Conservation (phyloP, 2,329 filamentous ascomycete genomes). For the Trichophyton equinum region DNA sequence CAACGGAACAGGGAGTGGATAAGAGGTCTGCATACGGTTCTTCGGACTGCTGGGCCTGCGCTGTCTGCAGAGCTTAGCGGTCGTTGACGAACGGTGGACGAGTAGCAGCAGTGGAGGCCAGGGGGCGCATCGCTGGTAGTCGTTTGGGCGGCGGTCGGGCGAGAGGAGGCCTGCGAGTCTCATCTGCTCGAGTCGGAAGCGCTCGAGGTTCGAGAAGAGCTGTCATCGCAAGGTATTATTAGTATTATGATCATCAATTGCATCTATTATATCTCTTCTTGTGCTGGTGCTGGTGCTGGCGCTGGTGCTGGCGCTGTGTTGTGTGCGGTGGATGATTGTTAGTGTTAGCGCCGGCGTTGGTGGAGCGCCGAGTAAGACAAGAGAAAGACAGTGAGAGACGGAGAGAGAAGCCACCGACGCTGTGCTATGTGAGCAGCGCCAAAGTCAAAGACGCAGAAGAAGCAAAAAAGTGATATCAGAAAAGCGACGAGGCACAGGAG, state of each 20-base stretch:
- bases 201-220: conserved; percentile 32
- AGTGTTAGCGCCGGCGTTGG: neutral
- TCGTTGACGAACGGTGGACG: conserved; percentile 1
- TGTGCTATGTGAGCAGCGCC: neutral
- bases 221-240: conserved; percentile 7
- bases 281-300: too few species aligned
- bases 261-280: neutral
- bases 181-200: conserved; percentile 22
- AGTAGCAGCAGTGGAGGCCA: neutral
- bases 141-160: conserved; percentile 17
- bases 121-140: conserved; percentile 5
- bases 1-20: neutral
- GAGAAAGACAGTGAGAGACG: neutral
- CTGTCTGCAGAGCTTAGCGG: neutral
- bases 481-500: neutral
- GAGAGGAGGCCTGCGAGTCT: conserved; percentile 22
- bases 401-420: neutral
- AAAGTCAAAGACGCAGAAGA: neutral
- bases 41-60: neutral
- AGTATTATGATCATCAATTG: neutral
- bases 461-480: neutral
- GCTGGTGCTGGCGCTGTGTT: neutral
- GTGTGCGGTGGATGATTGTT: neutral
- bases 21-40: neutral
- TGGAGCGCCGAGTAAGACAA: neutral